A percentile compares a stretch with the other conserved stretches of the same genome.
These are phyloP conservation scores for Papiliotrema flavescens DNA, from an alignment of 1,284 basidiomycete genomes.

Conservation along the genomic window DNA sequence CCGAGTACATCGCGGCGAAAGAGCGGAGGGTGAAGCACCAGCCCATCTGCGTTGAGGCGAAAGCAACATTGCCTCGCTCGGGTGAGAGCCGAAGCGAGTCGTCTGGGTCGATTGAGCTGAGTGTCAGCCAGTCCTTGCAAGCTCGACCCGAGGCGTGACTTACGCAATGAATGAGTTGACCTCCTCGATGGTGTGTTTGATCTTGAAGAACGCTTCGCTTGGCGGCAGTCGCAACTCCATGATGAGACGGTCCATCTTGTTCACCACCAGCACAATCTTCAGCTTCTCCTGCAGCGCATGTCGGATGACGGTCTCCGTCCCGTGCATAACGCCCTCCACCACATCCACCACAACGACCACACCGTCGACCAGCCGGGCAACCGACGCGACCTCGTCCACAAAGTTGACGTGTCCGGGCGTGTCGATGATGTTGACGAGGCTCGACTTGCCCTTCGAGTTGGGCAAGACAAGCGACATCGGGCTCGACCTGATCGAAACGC, in stretches of 20 bases:
- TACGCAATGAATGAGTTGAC: conserved; percentile 93
- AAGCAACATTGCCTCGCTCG: conserved; percentile 94
- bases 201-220: conserved; percentile 95
- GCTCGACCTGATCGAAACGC: conserved; percentile 93
- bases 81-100: conserved; percentile 84
- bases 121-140: no score
- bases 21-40: conserved; percentile 96
- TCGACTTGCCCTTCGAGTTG: conserved; percentile 86
- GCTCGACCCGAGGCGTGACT: conserved; percentile 20
- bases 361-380: conserved; percentile 86
- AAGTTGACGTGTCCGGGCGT: conserved; percentile 99
- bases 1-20: conserved; percentile 94
- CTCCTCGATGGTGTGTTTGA: conserved; percentile 98
- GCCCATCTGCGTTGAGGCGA: conserved; percentile 93
- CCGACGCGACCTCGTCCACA: conserved; percentile 88
- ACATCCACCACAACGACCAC: conserved; percentile 92
- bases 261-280: conserved; percentile 89
- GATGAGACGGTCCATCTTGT: conserved; percentile 97
- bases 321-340: conserved; percentile 92
- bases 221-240: conserved; percentile 95
- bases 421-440: conserved; percentile 90
- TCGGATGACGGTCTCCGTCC: conserved; percentile 77
- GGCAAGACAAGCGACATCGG: conserved; percentile 90
- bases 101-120: conserved; percentile 78
- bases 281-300: conserved; percentile 83